These are phyloP conservation scores for Dactylellina drechsleri DNA, from an alignment of 2,329 filamentous ascomycete species.

Conservation along the genomic window DNA sequence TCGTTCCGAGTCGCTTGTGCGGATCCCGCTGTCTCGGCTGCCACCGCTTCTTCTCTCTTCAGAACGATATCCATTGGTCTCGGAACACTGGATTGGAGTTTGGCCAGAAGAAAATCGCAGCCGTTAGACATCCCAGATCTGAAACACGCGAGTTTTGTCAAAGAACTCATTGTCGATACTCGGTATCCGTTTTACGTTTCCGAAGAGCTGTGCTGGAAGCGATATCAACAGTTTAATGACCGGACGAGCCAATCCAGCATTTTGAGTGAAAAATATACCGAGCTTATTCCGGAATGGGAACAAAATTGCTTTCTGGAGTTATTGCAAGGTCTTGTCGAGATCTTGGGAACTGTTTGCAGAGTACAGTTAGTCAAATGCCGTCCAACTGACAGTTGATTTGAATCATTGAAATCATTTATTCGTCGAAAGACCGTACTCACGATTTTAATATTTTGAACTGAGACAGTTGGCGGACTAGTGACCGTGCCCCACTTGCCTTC, in stretches of 20 bases:
- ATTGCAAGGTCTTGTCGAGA: background rate
- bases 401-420: background rate
- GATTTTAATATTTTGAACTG: background rate
- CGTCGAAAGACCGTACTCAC: background rate
- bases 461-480: slow-evolving; percentile 12
- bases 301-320: slow-evolving; percentile 1
- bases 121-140: background rate
- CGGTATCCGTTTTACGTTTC: background rate
- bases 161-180: slow-evolving; percentile 10
- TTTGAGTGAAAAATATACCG: background rate
- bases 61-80: slow-evolving; percentile 8
- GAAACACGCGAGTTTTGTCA: background rate
- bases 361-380: slow-evolving; percentile 3
- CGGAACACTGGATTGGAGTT: slow-evolving; percentile 9
- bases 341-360: background rate
- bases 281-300: background rate
- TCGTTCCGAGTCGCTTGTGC: slow-evolving; percentile 2
- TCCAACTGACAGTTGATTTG: background rate
- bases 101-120: background rate
- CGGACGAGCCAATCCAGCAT: background rate
- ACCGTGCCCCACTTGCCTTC: background rate
- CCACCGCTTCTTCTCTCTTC: slow-evolving; percentile 1
- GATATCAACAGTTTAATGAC: slow-evolving; percentile 4
- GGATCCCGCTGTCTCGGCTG: background rate
- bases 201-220: background rate